Evolutionary conservation across 2,329 filamentous ascomycete genomes (phyloP).

Genomic region (Phoma sp.): DNA sequence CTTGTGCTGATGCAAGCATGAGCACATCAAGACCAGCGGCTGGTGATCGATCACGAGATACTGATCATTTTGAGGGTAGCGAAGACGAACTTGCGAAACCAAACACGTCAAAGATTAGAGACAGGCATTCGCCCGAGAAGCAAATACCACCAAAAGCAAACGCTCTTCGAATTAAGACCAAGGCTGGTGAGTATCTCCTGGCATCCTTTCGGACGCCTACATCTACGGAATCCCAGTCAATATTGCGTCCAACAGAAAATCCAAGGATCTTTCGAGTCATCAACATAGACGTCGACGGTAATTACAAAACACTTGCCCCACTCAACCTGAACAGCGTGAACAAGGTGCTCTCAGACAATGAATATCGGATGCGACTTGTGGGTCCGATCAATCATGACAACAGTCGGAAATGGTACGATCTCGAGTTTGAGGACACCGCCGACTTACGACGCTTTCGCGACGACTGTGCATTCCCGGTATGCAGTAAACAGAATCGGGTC

Average conservation of each 20-base stretch:
- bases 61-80: constrained; percentile 4
- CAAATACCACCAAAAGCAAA: constrained; percentile 1
- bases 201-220: constrained; percentile 25
- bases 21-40: neutral
- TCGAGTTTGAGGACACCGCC: constrained; percentile 24
- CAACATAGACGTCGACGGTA: neutral
- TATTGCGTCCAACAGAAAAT: neutral
- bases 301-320: neutral
- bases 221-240: constrained; percentile 1
- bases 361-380: constrained; percentile 26
- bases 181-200: constrained; percentile 21
- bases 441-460: constrained; percentile 22
- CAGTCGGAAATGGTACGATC: constrained; percentile 22
- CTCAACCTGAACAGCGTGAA: constrained; percentile 22
- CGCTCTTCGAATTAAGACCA: neutral
- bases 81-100: constrained; percentile 26
- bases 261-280: constrained; percentile 7
- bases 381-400: constrained; percentile 20
- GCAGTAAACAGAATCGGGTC: neutral
- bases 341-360: constrained; percentile 20
- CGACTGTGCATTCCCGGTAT: neutral
- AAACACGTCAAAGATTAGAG: neutral
- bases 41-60: neutral
- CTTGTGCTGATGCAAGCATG: neutral
- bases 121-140: constrained; percentile 5